phyloP scores from a whole-genome alignment of 2,329 filamentous ascomycete species.

The Colletotrichum siamense region DNA sequence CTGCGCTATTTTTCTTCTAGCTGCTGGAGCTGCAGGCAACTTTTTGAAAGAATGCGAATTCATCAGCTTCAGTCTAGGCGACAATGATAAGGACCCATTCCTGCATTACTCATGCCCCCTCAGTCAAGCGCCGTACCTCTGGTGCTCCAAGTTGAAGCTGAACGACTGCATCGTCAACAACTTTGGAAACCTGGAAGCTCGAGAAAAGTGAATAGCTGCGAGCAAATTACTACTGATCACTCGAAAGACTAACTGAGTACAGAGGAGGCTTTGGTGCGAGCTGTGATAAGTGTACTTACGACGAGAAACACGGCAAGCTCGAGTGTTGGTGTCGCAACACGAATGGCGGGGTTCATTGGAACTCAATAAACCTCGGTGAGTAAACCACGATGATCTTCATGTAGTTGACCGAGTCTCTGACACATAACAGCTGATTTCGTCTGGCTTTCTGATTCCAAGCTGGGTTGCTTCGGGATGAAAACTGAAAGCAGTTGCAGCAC shows the following conservation, averaged over 20 bases:
- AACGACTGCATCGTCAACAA: neutral
- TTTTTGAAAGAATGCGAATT: neutral
- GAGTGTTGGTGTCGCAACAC: neutral
- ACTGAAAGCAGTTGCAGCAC: neutral
- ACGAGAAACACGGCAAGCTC: neutral
- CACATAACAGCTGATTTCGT: neutral
- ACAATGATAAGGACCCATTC: neutral
- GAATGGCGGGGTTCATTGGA: neutral
- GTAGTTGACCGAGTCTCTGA: neutral
- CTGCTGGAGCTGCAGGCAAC: neutral
- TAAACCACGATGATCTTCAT: neutral
- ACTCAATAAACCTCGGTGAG: neutral
- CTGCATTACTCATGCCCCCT: neutral
- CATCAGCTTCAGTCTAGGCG: neutral
- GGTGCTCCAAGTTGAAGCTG: neutral
- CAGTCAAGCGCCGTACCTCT: neutral
- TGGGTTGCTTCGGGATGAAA: neutral
- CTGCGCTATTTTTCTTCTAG: neutral
- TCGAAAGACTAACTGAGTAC: neutral
- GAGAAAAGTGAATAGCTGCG: neutral
- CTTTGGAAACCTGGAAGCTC: neutral
- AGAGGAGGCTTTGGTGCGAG: neutral
- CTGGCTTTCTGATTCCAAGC: neutral
- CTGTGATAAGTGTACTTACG: neutral
- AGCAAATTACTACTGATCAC: rapidly evolving